Percentiles rank a stretch among this genome's conserved stretches.
phyloP scores from a whole-genome alignment of 345 rosid species.

The Eucalyptus pauciflora region DNA sequence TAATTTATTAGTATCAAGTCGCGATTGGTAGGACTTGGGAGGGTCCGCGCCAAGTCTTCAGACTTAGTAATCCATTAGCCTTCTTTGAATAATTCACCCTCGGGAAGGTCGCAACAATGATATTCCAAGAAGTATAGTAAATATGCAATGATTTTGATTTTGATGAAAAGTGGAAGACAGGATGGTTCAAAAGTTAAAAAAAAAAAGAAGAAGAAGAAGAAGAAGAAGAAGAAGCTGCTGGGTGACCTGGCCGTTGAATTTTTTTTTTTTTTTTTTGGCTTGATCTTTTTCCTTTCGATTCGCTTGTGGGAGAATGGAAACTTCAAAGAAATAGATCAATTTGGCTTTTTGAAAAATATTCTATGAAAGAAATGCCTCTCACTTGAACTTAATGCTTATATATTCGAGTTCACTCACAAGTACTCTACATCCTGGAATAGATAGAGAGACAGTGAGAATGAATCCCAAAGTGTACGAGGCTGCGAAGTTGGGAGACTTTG shows the following conservation, averaged over 20 bases:
- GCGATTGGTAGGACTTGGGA: too few species aligned
- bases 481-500: background rate
- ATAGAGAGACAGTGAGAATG: background rate
- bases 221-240: background rate
- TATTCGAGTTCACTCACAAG: background rate
- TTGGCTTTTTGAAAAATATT: background rate
- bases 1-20: too few species aligned
- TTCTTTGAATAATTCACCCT: too few species aligned
- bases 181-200: background rate
- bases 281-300: background rate
- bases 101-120: background rate
- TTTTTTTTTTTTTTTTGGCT: background rate
- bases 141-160: background rate
- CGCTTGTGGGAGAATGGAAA: background rate
- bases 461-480: background rate
- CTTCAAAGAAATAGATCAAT: background rate
- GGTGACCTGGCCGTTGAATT: background rate
- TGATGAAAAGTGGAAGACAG: background rate
- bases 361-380: background rate
- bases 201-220: too few species aligned
- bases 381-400: background rate
- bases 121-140: accelerated
- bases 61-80: too few species aligned
- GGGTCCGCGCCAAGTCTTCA: too few species aligned
- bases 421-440: background rate